Evolutionary conservation across 805 yeast genomes (phyloP).

Genomic region (Kregervanrija pseudodelftensis): DNA sequence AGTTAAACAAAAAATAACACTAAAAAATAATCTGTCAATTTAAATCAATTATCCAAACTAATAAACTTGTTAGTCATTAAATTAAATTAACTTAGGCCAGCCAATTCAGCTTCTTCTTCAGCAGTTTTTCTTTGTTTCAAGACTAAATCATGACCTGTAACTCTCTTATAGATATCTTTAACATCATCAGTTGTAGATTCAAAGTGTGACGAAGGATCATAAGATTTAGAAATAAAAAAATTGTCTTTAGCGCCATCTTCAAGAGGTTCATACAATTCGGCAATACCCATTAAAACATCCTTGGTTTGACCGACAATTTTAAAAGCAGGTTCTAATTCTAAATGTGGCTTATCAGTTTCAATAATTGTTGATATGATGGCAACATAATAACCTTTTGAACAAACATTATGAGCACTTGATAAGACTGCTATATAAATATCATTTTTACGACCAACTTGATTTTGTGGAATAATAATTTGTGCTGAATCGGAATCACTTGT

Average conservation of each 20-base stretch:
- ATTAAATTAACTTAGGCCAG: conserved; percentile 21
- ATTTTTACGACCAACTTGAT: conserved; percentile 85
- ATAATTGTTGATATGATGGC: conserved; percentile 93
- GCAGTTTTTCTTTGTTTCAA: conserved; percentile 67
- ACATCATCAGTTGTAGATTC: conserved; percentile 96
- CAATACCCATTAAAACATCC: conserved; percentile 89
- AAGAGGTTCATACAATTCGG: conserved; percentile 81
- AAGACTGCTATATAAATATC: conserved; percentile 92
- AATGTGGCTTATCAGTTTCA: conserved; percentile 88
- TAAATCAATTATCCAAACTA: too few relatives aligned
- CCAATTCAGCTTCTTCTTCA: conserved; percentile 52
- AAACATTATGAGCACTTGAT: conserved; percentile 83
- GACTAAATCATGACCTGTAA: conserved; percentile 87
- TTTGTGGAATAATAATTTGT: conserved; percentile 94
- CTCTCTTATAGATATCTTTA: conserved; percentile 85
- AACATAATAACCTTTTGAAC: conserved; percentile 79
- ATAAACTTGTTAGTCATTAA: too few relatives aligned
- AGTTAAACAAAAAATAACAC: too few relatives aligned
- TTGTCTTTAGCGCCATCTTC: conserved; percentile 77
- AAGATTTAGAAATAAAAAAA: conserved; percentile 78
- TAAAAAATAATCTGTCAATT: too few relatives aligned
- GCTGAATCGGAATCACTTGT: conserved; percentile 80
- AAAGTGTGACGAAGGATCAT: conserved; percentile 92
- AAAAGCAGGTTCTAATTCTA: conserved; percentile 91
- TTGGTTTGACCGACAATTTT: conserved; percentile 72